Evolutionary conservation across 1,284 basidiomycete species (phyloP).

Genomic region (Puccinia polysora): DNA sequence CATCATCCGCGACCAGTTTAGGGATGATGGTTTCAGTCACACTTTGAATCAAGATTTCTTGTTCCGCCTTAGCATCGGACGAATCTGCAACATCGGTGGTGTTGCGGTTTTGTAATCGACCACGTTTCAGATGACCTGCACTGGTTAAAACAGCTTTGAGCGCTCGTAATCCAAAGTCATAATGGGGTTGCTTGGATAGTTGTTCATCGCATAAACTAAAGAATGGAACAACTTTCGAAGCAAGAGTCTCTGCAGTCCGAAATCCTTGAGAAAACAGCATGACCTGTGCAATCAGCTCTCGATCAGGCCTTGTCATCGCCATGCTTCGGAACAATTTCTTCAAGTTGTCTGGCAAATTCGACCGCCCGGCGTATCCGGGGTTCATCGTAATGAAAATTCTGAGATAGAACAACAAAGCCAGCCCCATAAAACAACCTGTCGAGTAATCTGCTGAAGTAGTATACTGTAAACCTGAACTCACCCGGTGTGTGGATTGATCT

Average conservation of each 20-base stretch:
- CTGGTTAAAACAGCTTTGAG: constrained; percentile 93
- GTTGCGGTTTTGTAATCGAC: constrained; percentile 62
- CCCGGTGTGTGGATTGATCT: constrained; percentile 88
- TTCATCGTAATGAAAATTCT: constrained; percentile 97
- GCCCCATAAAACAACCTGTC: constrained; percentile 4
- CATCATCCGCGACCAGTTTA: constrained; percentile 95
- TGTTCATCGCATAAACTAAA: constrained; percentile 98
- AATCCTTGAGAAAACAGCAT: constrained; percentile 99
- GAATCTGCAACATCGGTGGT: constrained; percentile 58
- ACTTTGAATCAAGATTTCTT: constrained; percentile 96
- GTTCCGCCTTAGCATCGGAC: constrained; percentile 72
- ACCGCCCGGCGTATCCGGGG: constrained; percentile 92
- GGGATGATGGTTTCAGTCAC: constrained; percentile 99
- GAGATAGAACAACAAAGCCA: constrained; percentile 49
- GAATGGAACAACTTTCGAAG: constrained; percentile 97
- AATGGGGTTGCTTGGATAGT: constrained; percentile 93
- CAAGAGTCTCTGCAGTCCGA: constrained; percentile 89
- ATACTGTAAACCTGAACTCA: constrained; percentile 50
- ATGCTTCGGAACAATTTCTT: constrained; percentile 91
- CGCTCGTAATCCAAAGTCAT: constrained; percentile 97
- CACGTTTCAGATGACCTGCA: constrained; percentile 94
- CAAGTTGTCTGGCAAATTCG: constrained; percentile 91
- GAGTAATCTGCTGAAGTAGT: neutral
- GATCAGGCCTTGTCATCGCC: constrained; percentile 98
- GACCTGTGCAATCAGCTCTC: constrained; percentile 97